A percentile compares a stretch with the other conserved stretches of the same genome.
Conservation (phyloP, 2,329 filamentous ascomycete genomes). For the Aspergillus sp. region DNA sequence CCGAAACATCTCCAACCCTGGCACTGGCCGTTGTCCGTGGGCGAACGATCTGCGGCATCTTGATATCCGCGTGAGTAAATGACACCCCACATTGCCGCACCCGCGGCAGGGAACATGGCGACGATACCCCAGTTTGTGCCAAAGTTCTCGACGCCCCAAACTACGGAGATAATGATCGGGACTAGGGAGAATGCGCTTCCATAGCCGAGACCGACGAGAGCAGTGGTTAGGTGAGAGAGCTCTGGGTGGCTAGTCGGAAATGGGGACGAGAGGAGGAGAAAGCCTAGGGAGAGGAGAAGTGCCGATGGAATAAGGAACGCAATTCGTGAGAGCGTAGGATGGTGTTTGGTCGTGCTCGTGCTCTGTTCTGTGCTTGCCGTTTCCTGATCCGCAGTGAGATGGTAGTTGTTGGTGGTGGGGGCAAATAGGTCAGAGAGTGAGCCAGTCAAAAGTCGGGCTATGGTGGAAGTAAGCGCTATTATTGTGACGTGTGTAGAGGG, state of each 20-base stretch:
- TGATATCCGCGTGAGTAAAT: conserved; percentile 67
- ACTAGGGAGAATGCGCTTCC: conserved; percentile 87
- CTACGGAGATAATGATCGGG: conserved; percentile 91
- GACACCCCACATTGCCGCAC: conserved; percentile 85
- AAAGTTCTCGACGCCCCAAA: conserved; percentile 98
- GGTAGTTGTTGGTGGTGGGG: conserved; percentile 59
- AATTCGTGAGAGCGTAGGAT: conserved; percentile 71
- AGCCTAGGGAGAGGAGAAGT: conserved; percentile 70
- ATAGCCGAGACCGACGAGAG: conserved; percentile 84
- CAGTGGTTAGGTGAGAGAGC: conserved; percentile 82
- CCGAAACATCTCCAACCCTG: conserved; percentile 82
- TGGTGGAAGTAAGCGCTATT: conserved; percentile 83
- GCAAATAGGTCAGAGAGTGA: conserved; percentile 86
- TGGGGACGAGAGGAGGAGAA: conserved; percentile 76
- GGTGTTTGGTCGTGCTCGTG: conserved; percentile 24
- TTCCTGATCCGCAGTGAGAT: conserved; percentile 52
- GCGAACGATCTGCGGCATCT: conserved; percentile 39
- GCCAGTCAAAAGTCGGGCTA: conserved; percentile 87
- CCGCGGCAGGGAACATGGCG: conserved; percentile 83
- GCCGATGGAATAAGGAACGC: conserved; percentile 76
- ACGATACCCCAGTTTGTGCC: conserved; percentile 97
- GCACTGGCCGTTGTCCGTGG: conserved; percentile 61
- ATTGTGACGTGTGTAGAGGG: conserved; percentile 84
- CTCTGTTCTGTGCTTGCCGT: conserved; percentile 42
- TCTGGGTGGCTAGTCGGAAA: conserved; percentile 74